Percentiles rank a stretch among this genome's conserved stretches.
Evolutionary conservation across 108 stramenopile genomes (phyloP).

Genomic region (Nannochloropsis gaditana): DNA sequence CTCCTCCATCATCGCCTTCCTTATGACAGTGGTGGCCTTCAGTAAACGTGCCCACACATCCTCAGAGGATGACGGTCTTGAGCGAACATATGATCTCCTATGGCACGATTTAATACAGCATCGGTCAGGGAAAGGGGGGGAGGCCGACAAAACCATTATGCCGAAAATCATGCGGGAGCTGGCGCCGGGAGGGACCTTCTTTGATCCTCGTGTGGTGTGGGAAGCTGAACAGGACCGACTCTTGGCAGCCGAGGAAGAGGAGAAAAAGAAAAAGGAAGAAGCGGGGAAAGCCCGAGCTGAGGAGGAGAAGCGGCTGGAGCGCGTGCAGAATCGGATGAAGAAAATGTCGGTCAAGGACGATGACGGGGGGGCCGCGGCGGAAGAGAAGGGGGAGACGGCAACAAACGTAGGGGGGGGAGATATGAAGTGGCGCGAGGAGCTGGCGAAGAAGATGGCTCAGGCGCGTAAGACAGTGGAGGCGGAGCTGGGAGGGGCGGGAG

Average conservation of each 20-base stretch:
- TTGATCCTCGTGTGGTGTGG: constrained; percentile 22
- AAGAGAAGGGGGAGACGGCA: background rate
- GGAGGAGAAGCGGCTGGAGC: constrained; percentile 18
- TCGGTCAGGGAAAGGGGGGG: background rate
- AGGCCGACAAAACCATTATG: constrained; percentile 18
- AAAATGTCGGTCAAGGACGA: background rate
- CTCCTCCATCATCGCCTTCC: background rate
- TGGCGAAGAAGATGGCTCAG: background rate
- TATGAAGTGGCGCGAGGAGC: background rate
- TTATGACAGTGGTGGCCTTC: background rate
- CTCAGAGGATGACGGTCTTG: background rate
- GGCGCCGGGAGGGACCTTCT: constrained; percentile 3
- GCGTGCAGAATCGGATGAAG: constrained; percentile 3
- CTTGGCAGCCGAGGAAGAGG: background rate
- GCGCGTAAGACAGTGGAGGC: background rate
- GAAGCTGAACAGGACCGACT: constrained; percentile 25
- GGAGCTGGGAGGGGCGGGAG: background rate
- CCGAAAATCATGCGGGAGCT: constrained; percentile 22
- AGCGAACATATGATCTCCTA: background rate
- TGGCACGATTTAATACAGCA: constrained; percentile 14
- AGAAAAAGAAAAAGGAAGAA: background rate
- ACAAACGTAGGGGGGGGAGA: background rate
- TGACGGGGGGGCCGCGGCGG: background rate
- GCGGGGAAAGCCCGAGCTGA: background rate
- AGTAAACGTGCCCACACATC: background rate